phyloP scores from a whole-genome alignment of 2,329 filamentous ascomycete genomes.

The Nemania sp. region DNA sequence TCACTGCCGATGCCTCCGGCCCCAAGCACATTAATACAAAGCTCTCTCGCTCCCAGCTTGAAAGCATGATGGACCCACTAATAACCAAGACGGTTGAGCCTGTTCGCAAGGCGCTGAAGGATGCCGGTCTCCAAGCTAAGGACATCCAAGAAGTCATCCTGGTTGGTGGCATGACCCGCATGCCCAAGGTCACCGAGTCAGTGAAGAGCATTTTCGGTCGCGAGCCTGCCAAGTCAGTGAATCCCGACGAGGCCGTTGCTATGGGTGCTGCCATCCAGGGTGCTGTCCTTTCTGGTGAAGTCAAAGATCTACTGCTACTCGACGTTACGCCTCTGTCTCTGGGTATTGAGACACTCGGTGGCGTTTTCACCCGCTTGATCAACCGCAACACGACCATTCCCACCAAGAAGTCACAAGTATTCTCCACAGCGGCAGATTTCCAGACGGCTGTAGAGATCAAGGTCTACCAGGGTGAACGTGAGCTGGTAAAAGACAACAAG shows the following conservation, averaged over 20 bases:
- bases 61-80: slow-evolving; percentile 87
- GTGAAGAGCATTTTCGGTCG: slow-evolving; percentile 97
- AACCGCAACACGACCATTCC: slow-evolving; percentile 99
- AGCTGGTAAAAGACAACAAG: slow-evolving; percentile 98
- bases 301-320: slow-evolving; percentile 92
- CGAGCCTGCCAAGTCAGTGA: slow-evolving; percentile 96
- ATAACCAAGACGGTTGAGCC: slow-evolving; percentile 87
- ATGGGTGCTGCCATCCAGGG: slow-evolving; percentile 97
- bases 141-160: slow-evolving; percentile 98
- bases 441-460: slow-evolving; percentile 99
- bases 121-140: slow-evolving; percentile 86
- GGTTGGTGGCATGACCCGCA: slow-evolving; percentile 98
- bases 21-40: slow-evolving; percentile 99
- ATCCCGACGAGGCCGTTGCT: slow-evolving; percentile 97
- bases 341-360: slow-evolving; percentile 96
- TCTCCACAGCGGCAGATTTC: slow-evolving; percentile 97
- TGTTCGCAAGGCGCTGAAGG: slow-evolving; percentile 95
- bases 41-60: slow-evolving; percentile 88
- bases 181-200: slow-evolving; percentile 96
- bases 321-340: slow-evolving; percentile 96
- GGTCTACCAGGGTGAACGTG: slow-evolving; percentile 99
- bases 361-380: slow-evolving; percentile 97
- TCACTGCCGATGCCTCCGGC: slow-evolving; percentile 91
- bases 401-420: slow-evolving; percentile 98
- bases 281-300: slow-evolving; percentile 93